Conservation (phyloP, 129 eudicot genomes). For the Solidago caesia region DNA sequence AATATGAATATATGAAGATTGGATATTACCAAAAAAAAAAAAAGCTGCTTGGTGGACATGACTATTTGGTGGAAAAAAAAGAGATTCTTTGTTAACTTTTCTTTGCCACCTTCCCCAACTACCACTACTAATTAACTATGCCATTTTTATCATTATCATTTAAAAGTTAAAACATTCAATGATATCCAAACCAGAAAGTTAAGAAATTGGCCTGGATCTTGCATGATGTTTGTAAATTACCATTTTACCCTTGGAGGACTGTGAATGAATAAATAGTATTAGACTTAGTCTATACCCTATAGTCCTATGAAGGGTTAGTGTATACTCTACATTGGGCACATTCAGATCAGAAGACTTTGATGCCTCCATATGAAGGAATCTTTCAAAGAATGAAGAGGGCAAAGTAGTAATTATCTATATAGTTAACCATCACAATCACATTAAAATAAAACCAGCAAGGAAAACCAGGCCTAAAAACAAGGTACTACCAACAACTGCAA, state of each 20-base stretch:
- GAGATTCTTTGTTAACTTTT: slow-evolving; percentile 16
- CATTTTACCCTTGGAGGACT: slow-evolving; percentile 13
- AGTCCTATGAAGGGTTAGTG: no score
- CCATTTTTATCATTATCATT: slow-evolving; percentile 4
- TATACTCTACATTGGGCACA: slow-evolving; percentile 6
- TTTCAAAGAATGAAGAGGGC: slow-evolving; percentile 6
- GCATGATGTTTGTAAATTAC: slow-evolving; percentile 7
- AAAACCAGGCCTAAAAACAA: slow-evolving; percentile 58
- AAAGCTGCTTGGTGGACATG: slow-evolving; percentile 16
- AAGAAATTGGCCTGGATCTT: slow-evolving; percentile 25
- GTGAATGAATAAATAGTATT: slow-evolving; percentile 1
- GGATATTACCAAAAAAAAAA: slow-evolving; percentile 12
- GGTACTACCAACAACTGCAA: slow-evolving; percentile 69
- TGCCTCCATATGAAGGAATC: slow-evolving; percentile 22
- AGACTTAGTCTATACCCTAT: no score
- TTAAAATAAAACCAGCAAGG: slow-evolving; percentile 27
- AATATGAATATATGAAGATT: background rate
- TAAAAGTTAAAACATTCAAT: slow-evolving; percentile 7
- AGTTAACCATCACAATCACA: slow-evolving; percentile 27
- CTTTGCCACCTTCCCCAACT: slow-evolving; percentile 27
- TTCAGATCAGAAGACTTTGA: slow-evolving; percentile 20
- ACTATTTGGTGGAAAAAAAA: slow-evolving; percentile 4
- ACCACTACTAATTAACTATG: slow-evolving; percentile 20
- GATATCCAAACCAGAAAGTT: slow-evolving; percentile 16
- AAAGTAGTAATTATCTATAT: background rate